These are phyloP conservation scores for Leersia perrieri DNA, from an alignment of 176 grass and related monocot genomes.

Conservation along the genomic window DNA sequence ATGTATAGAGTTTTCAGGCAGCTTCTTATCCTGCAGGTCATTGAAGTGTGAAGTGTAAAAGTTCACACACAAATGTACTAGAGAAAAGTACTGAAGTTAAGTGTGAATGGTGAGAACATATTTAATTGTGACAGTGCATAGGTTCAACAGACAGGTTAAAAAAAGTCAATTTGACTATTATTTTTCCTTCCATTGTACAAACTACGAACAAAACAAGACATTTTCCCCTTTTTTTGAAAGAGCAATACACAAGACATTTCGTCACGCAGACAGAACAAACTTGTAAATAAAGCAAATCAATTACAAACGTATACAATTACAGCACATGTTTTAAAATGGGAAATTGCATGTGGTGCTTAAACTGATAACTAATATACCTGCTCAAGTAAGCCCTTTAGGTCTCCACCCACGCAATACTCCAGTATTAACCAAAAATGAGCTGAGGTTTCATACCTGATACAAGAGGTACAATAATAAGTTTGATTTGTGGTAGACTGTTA, in stretches of 20 bases:
- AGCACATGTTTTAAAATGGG: constrained; percentile 2
- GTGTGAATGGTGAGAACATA: not conserved
- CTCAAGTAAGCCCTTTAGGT: constrained; percentile 74
- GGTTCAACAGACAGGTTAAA: not conserved
- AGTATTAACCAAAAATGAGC: constrained; percentile 95
- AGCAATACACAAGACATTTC: not conserved
- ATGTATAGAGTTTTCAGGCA: constrained; percentile 92
- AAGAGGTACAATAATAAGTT: constrained; percentile 10
- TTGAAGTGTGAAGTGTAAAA: not conserved
- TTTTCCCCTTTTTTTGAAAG: not conserved
- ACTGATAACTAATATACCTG: constrained; percentile 53
- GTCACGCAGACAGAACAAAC: not conserved
- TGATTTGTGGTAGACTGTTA: not conserved
- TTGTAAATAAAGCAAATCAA: not conserved
- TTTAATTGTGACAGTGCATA: not conserved
- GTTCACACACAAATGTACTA: not conserved
- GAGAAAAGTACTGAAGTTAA: not conserved
- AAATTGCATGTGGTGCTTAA: not conserved
- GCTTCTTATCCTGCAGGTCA: constrained; percentile 62
- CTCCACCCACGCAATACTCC: constrained; percentile 93
- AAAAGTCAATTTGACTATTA: not conserved
- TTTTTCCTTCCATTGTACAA: not conserved
- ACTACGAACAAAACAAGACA: not conserved
- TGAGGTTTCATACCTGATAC: constrained; percentile 85
- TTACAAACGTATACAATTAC: not conserved